Conservation (phyloP, 371 early-diverging fungal species). For the Lichtheimia corymbifera region DNA sequence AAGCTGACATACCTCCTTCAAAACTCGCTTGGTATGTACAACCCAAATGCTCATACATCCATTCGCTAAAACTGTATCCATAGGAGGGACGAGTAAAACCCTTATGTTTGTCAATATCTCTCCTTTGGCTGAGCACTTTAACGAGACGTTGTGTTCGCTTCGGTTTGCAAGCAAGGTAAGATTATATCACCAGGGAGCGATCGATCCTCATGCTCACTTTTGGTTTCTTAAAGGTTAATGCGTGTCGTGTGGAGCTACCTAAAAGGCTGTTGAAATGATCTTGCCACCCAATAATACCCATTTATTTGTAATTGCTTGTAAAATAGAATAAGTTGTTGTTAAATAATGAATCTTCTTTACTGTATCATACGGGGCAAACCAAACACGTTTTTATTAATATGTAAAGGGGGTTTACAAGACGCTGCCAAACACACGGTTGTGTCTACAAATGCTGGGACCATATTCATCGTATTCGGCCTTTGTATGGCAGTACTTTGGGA, state of each 20-base stretch:
- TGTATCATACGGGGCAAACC: no score
- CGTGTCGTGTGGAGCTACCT: constrained; percentile 74
- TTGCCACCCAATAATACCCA: background rate
- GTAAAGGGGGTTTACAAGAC: constrained; percentile 30
- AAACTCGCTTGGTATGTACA: constrained; percentile 73
- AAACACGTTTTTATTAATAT: background rate
- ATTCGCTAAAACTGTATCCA: background rate
- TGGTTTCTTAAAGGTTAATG: constrained; percentile 45
- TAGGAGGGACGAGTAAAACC: constrained; percentile 92
- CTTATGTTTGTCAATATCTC: constrained; percentile 99
- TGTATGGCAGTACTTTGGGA: constrained; percentile 92
- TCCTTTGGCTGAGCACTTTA: constrained; percentile 69
- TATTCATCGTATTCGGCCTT: constrained; percentile 98
- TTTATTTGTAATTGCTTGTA: no score
- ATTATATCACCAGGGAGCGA: background rate
- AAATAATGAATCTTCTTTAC: no score
- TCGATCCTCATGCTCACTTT: background rate
- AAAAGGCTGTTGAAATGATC: constrained; percentile 6
- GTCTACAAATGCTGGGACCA: constrained; percentile 94
- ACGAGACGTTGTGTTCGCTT: constrained; percentile 92
- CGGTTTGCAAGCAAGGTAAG: constrained; percentile 93
- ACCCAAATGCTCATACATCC: constrained; percentile 5
- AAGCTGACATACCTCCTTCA: constrained; percentile 95
- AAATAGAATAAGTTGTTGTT: no score
- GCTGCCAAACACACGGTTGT: constrained; percentile 89